Evolutionary conservation across 305 asterid genomes (phyloP), one percentile per base, ranked within the genome.

Genomic region (Petunia hybrid): DNA sequence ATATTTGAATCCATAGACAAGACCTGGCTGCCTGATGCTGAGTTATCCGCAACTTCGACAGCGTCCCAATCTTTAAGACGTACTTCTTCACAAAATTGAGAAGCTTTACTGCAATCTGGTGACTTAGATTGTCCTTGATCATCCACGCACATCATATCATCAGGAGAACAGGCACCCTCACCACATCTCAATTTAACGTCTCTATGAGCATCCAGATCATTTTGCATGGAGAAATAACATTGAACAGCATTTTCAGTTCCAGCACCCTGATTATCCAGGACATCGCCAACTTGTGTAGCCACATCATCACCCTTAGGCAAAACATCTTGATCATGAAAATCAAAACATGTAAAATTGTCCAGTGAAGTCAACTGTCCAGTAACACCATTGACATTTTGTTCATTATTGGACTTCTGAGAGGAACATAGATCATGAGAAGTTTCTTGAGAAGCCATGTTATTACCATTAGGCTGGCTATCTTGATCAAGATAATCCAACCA

Each of bases 401-500:
- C 77, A 73, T 69, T 59, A n/a, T 59, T 59, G 10, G 84, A 79
- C 41, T 79, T 83, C 82, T 84, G 87, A 61, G 80, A 69, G 78
- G 87, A 76, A 53, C 86, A 87, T 79, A 83, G 82, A 80, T 83
- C 86, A 36, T 86, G 82, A 8, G 83, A 81, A 8, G 85, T 76
- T 63, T 83, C 13, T 64, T 64, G 46, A 64, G 45, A 84, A 81
- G 91, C 92, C 88, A 85, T 87, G 60, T 90, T 89, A 69, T 85
- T 13, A 74, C 68, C 86, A 68, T 82, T 57, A 57, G 88, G 73
- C 43, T 68, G 83, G 31, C 78, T 43, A 83, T 83, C 89, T 62
- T 87, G 85, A 65, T 83, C 89, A 64, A 90, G 85, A 80, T 77
- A 89, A 83, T 92, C 93, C 84, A 92, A 80, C 93, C 91, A 87